Conservation (phyloP, 2,329 filamentous ascomycete genomes). For the Stagonosporopsis vannaccii region DNA sequence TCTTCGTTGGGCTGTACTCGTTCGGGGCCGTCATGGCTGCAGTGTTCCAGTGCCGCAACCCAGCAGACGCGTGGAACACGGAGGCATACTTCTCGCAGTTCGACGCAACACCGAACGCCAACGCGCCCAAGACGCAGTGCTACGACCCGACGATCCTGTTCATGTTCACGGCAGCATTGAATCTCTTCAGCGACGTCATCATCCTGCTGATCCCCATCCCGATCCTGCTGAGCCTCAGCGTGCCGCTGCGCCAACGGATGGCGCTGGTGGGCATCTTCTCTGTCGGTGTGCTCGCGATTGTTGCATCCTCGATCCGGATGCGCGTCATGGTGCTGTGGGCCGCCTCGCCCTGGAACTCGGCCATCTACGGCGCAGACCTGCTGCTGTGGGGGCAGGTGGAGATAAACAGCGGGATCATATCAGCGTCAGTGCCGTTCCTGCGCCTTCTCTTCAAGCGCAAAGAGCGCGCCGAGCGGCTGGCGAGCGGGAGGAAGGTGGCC, state of each 20-base stretch:
- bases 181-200: constrained; percentile 52
- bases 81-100: constrained; percentile 42
- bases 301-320: constrained; percentile 47
- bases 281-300: constrained; percentile 46
- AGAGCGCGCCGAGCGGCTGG: constrained; percentile 22
- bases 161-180: constrained; percentile 50
- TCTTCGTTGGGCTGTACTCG: constrained; percentile 42
- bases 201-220: constrained; percentile 57
- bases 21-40: constrained; percentile 37
- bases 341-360: constrained; percentile 45
- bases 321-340: constrained; percentile 48
- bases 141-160: constrained; percentile 43
- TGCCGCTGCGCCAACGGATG: constrained; percentile 58
- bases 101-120: constrained; percentile 29
- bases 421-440: constrained; percentile 55
- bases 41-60: constrained; percentile 44
- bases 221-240: constrained; percentile 55
- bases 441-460: constrained; percentile 49
- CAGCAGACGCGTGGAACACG: constrained; percentile 38
- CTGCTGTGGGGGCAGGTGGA: constrained; percentile 58
- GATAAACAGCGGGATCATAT: constrained; percentile 56
- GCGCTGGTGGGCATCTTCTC: constrained; percentile 55
- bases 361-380: constrained; percentile 43
- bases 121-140: constrained; percentile 35
- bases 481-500: constrained; percentile 14